A percentile compares a stretch with the other conserved stretches of the same genome.
phyloP scores from a whole-genome alignment of 352 stramenopile species.

The Pythium oligandrum region DNA sequence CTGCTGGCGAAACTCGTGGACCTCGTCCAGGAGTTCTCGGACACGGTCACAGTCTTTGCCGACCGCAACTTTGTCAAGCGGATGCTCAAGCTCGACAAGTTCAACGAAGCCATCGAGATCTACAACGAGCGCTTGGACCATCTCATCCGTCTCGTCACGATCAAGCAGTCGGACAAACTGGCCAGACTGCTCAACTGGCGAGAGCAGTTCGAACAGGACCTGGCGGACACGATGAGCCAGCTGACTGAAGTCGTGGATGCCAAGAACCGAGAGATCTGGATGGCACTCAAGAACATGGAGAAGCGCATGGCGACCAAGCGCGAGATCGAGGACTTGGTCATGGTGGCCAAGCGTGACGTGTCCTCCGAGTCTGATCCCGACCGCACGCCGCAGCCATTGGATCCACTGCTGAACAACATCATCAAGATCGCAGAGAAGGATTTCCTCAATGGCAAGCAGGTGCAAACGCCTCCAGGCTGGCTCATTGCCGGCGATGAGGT shows the following conservation, averaged over 20 bases:
- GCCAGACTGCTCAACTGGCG: conserved; percentile 12
- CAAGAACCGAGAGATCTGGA: conserved; percentile 8
- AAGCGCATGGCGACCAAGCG: conserved; percentile 1
- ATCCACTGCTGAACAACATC: conserved; percentile 4
- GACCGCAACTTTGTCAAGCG: conserved; percentile 14
- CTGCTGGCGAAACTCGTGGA: conserved; percentile 6
- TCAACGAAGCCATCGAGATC: conserved; percentile 12
- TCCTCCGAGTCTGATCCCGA: background rate
- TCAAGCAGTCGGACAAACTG: conserved; percentile 7
- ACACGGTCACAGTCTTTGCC: conserved; percentile 3
- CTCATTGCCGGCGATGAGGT: conserved; percentile 5
- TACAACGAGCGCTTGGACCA: conserved; percentile 18
- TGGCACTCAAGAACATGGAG: conserved; percentile 1
- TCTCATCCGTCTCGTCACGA: conserved; percentile 5
- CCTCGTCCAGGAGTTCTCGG: conserved; percentile 6
- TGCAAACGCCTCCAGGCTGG: conserved; percentile 1
- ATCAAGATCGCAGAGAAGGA: conserved; percentile 10
- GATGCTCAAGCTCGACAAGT: conserved; percentile 6
- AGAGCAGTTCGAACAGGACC: conserved; percentile 11
- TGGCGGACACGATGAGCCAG: background rate
- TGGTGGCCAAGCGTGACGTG: conserved; percentile 13
- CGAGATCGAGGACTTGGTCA: conserved; percentile 10
- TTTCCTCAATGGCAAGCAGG: conserved; percentile 3
- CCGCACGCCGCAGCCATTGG: background rate
- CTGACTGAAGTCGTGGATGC: conserved; percentile 4